Percentiles rank a stretch among this genome's conserved stretches.
phyloP scores from a whole-genome alignment of 2,329 filamentous ascomycete genomes.

The Botrytis sinoallii region DNA sequence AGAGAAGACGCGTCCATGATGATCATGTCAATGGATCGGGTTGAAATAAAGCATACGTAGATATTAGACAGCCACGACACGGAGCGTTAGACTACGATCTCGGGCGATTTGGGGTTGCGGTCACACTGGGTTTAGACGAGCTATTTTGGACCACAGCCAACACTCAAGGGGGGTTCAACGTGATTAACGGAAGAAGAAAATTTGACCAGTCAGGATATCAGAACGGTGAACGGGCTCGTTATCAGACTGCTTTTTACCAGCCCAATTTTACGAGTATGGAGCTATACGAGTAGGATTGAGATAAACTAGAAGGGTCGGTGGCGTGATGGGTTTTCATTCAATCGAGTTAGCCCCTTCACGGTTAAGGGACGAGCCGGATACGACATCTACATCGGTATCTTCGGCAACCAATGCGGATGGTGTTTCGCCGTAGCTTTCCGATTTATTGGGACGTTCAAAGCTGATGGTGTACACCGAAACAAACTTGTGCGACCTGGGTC shows the following conservation, averaged over 20 bases:
- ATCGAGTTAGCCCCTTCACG: slow-evolving; percentile 8
- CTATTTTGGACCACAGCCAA: slow-evolving; percentile 6
- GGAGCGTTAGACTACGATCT: slow-evolving; percentile 13
- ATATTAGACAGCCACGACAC: slow-evolving; percentile 11
- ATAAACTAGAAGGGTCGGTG: neutral
- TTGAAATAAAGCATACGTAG: slow-evolving; percentile 6
- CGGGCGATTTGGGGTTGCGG: slow-evolving; percentile 5
- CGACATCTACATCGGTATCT: slow-evolving; percentile 6
- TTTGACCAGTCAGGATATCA: slow-evolving; percentile 9
- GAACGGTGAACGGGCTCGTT: neutral
- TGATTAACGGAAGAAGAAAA: neutral
- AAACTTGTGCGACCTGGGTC: slow-evolving; percentile 7
- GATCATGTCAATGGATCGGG: slow-evolving; percentile 5
- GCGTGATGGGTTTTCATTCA: slow-evolving; percentile 9
- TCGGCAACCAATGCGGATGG: slow-evolving; percentile 9
- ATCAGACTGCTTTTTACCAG: neutral
- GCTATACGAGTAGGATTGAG: slow-evolving; percentile 10
- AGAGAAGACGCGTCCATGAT: slow-evolving; percentile 17
- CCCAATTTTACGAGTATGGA: neutral
- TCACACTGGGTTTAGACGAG: slow-evolving; percentile 18
- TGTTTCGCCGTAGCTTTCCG: slow-evolving; percentile 11
- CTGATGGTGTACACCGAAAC: slow-evolving; percentile 6
- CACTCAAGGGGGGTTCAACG: slow-evolving; percentile 1
- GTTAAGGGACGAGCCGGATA: neutral
- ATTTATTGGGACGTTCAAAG: neutral